These are phyloP conservation scores for Yarrowia sp. DNA, from an alignment of 805 yeast species.

Conservation along the genomic window DNA sequence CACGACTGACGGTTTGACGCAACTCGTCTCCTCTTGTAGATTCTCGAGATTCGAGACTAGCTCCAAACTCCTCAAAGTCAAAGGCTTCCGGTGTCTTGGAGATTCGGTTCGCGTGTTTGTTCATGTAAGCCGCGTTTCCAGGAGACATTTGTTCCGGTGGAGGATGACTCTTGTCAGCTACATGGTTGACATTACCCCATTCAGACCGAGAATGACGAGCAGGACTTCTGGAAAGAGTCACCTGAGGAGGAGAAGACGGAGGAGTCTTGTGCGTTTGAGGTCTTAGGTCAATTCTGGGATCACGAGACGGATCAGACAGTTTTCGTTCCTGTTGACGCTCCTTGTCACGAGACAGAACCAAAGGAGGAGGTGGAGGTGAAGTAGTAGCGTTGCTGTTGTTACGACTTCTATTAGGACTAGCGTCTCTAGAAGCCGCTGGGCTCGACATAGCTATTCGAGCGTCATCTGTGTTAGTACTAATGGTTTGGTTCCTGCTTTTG, in stretches of 20 bases:
- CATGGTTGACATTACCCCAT: neutral
- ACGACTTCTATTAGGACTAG: neutral
- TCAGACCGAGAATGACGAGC: conserved; percentile 2
- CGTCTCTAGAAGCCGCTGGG: neutral
- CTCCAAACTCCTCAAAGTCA: conserved; percentile 30
- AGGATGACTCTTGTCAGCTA: neutral
- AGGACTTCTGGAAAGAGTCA: conserved; percentile 8
- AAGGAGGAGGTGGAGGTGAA: conserved; percentile 2
- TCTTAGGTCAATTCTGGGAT: neutral
- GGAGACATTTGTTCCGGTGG: conserved; percentile 1
- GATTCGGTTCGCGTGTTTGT: conserved; percentile 10
- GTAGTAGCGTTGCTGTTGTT: neutral
- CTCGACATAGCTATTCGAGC: neutral
- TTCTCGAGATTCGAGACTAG: conserved; percentile 7
- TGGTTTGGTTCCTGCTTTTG: too few species aligned
- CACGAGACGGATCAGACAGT: neutral
- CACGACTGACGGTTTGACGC: neutral
- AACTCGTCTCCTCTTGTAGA: conserved; percentile 2
- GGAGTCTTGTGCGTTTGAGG: neutral
- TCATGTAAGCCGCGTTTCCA: conserved; percentile 23
- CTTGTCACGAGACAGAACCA: conserved; percentile 16
- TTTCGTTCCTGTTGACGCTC: neutral
- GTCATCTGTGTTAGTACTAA: conserved; percentile 3
- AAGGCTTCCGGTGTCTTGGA: conserved; percentile 20
- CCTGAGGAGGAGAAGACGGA: conserved; percentile 15